Evolutionary conservation across 345 rosid species (phyloP), one percentile per base, ranked within the genome.

Genomic region (Carallia pectinifolia): DNA sequence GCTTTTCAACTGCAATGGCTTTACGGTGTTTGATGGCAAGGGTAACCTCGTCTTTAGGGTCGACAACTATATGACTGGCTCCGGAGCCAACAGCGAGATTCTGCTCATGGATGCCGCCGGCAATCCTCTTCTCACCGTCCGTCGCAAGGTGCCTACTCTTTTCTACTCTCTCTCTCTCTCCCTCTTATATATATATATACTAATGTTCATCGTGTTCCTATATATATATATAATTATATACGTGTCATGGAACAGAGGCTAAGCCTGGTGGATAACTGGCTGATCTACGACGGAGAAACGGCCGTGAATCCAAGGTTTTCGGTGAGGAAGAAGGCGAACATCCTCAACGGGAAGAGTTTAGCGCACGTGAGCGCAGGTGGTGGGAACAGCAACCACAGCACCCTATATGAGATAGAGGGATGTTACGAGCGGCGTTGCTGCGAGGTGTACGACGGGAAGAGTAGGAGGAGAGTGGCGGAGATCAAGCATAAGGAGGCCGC

Each of bases 91-190:
- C 7, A 88, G 85, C 15, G 90, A 89, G 77, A 80, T 92, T 73
- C 74, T 95, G 65, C 97, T 95, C 76, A 95, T 95, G 97, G 97
- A 89, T 59, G 93, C 92, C 76, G 72, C 83, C 2, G 99, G 97
- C 72, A 72, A 81, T 44, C 90, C 97, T 33, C 97, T 95, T 69
- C 96, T 90, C 82, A 92, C 97, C 74, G 68, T 90, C 83, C 92
- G 99, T 54, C 97, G 96, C 72, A 95, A 89, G 97, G 98, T 92
- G 71, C 13, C 13, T 15, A 15, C 31, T 56, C 17, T 56, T 30
- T 56, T 30, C 29, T 5, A 33, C 2, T 33, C 34, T 33, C 34
- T 33, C 34, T 27, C 12, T 56, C 31, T 54, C 12, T 23, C n/a
- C 1, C n/a, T 56, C 59, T 6, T 9, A 39, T 2, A 40, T 2